phyloP scores from a whole-genome alignment of 164 flowering plant genomes.

The Aristolochia contorta region DNA sequence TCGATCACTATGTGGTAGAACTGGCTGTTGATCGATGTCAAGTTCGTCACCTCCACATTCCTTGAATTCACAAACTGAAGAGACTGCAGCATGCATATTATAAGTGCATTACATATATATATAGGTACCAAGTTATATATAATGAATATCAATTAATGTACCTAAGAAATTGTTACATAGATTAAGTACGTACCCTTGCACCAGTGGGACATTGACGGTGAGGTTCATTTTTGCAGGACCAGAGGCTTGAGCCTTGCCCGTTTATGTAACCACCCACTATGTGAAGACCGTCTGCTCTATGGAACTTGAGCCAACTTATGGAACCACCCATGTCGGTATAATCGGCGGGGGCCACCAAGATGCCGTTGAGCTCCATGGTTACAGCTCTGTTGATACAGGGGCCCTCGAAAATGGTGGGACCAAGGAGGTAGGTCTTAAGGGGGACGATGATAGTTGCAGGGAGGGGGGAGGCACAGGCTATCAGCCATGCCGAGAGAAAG shows the following conservation, averaged over 20 bases:
- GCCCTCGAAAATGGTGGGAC: constrained; percentile 18
- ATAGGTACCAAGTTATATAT: too few relatives aligned
- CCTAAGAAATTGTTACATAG: neutral
- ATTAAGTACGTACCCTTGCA: constrained; percentile 22
- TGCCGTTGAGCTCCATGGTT: constrained; percentile 37
- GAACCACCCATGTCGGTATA: constrained; percentile 25
- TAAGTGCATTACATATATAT: too few relatives aligned
- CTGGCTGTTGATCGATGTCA: constrained; percentile 52
- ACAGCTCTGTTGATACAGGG: constrained; percentile 32
- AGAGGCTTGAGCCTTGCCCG: constrained; percentile 14
- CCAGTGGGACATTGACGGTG: constrained; percentile 13
- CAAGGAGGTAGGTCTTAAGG: too few relatives aligned
- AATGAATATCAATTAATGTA: neutral
- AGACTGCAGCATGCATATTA: too few relatives aligned
- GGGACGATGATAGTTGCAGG: too few relatives aligned
- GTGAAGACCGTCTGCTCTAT: constrained; percentile 7
- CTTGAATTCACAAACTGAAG: constrained; percentile 9
- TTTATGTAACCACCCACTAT: constrained; percentile 19
- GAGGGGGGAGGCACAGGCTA: too few relatives aligned
- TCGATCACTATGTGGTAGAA: constrained; percentile 42
- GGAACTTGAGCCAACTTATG: constrained; percentile 18
- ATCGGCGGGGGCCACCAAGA: constrained; percentile 45
- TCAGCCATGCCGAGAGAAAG: too few relatives aligned
- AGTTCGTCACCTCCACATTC: constrained; percentile 24
- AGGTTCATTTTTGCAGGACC: constrained; percentile 14